phyloP scores from a whole-genome alignment of 2,329 filamentous ascomycete species.

The Rutstroemia sp. region DNA sequence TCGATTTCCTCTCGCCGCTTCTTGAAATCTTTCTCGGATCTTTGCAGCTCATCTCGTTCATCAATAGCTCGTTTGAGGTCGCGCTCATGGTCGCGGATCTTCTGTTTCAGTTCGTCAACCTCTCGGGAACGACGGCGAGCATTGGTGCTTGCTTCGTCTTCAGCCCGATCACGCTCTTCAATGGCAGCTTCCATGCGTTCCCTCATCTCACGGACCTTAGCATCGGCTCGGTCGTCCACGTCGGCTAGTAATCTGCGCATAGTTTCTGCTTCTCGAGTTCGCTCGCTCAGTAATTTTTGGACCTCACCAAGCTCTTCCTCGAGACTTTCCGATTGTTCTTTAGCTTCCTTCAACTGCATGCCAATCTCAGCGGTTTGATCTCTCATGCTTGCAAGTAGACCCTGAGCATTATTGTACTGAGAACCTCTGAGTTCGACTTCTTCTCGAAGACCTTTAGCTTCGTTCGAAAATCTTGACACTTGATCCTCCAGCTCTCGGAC shows the following conservation, averaged over 20 bases:
- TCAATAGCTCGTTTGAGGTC: constrained; percentile 62
- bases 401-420: constrained; percentile 79
- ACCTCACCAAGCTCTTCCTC: constrained; percentile 91
- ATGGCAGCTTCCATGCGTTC: constrained; percentile 80
- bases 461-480: constrained; percentile 57
- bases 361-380: constrained; percentile 84
- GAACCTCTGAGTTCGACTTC: constrained; percentile 78
- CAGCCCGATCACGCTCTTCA: constrained; percentile 88
- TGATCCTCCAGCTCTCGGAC: constrained; percentile 67
- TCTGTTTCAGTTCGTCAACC: constrained; percentile 75
- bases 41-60: constrained; percentile 72
- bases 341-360: constrained; percentile 85
- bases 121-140: constrained; percentile 73
- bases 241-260: constrained; percentile 87
- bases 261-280: constrained; percentile 85
- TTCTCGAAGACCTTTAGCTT: constrained; percentile 62
- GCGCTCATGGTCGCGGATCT: constrained; percentile 74
- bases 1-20: constrained; percentile 71
- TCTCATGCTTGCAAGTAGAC: constrained; percentile 82
- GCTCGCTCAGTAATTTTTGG: constrained; percentile 76
- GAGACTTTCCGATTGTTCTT: constrained; percentile 72
- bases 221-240: constrained; percentile 75
- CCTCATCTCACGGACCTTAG: constrained; percentile 79
- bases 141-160: constrained; percentile 78
- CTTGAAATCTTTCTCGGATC: constrained; percentile 66